Base-by-base conservation (phyloP, 1,139 yeast genomes). In the Candida mesenterica region DNA sequence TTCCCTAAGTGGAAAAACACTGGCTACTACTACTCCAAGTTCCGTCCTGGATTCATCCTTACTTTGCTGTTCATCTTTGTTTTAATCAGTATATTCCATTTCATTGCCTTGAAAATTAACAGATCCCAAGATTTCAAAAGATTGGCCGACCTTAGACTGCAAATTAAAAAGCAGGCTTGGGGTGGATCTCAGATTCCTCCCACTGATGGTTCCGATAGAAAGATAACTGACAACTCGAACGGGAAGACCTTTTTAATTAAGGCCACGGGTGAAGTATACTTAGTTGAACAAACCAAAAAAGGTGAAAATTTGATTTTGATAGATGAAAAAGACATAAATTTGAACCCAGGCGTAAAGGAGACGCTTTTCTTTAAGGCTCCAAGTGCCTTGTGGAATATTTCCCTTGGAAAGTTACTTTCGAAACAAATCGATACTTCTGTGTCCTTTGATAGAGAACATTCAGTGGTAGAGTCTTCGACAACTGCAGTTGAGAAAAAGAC, bases 1-100 rank as follows among this genome's bases (percentile, higher is more conserved):
- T 92, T 92, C 61, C 99, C 98, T 4, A 72, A 72, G 40, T 87
- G 86, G 77, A 79, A 75, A 40, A 77, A 75, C 0, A 62, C 75
- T 2, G 75, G 70, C 0, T 78, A 75, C 53, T 66, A 62, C 36
- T 76, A 75, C 44, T 59, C 75, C 30, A 68, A 72, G 50, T 82
- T 77, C 57, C 70, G 77, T 36, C 88, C 87, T 6, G 85, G 82
- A 28, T 48, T 86, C 2, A 41, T 67, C 2, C 62, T 78, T 36
- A 78, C 87, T 0, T 43, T 79, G 14, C 45, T 66, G 1, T 63
- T 81, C 26, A 55, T 83, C 34, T 73, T 65, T 36, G 32, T 75
- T 1, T 42, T 84, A 16, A 63, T 74, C 20, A 72, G 84, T 30
- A 53, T 62, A 1, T 76, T 82, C 31, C 96, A 89, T 50, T 83